These are phyloP conservation scores for Coleophoma crateriformis DNA, from an alignment of 2,329 filamentous ascomycete species.

Conservation along the genomic window DNA sequence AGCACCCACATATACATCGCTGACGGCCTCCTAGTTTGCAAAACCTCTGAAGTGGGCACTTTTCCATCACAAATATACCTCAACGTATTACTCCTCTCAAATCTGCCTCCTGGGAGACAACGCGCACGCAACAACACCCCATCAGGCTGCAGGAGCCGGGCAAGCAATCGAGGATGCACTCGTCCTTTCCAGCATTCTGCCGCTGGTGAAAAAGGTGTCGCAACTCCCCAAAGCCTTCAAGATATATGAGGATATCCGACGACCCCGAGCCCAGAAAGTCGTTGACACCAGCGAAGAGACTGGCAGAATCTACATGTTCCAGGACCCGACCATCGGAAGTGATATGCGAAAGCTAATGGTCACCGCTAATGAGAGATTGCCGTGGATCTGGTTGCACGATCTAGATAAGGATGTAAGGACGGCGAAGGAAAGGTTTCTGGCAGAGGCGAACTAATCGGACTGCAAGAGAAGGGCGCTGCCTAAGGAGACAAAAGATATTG, in stretches of 20 bases:
- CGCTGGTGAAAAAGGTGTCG: slow-evolving; percentile 22
- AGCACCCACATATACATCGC: too few species aligned
- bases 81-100: slow-evolving; percentile 30
- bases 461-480: too few species aligned
- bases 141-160: slow-evolving; percentile 49
- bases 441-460: too few species aligned
- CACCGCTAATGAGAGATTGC: slow-evolving; percentile 23
- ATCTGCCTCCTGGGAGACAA: slow-evolving; percentile 50
- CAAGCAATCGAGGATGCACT: slow-evolving; percentile 46
- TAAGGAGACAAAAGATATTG: too few species aligned
- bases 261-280: slow-evolving; percentile 20
- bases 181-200: slow-evolving; percentile 35
- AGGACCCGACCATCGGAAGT: slow-evolving; percentile 26
- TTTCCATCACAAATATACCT: neutral
- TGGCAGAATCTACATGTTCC: slow-evolving; percentile 31
- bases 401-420: neutral
- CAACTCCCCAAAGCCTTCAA: slow-evolving; percentile 36
- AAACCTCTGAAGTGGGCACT: neutral
- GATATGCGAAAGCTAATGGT: slow-evolving; percentile 27
- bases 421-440: neutral
- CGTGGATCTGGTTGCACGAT: slow-evolving; percentile 19
- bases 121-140: slow-evolving; percentile 52
- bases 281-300: neutral
- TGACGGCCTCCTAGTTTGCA: neutral
- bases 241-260: slow-evolving; percentile 38